Evolutionary conservation across 2,329 filamentous ascomycete genomes (phyloP), one percentile per base, ranked within the genome.

Genomic region (Fusarium armeniacum): DNA sequence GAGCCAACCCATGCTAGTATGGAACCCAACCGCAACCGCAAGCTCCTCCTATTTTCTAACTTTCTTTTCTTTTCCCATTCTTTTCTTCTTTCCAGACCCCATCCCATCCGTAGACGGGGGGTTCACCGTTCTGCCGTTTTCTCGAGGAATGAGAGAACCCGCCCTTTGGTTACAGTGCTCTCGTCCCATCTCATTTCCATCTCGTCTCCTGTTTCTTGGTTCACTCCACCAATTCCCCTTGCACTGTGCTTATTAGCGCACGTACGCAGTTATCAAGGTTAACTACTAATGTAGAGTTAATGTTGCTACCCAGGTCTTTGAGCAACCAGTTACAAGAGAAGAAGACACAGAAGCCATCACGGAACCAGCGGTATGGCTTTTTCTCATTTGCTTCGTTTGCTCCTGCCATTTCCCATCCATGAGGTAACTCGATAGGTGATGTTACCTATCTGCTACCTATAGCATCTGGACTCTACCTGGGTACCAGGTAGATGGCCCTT

Each of bases 291-390:
- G n/a, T 22, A 64, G 43, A 64, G 40, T 65, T 49, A 30, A 46
- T 65, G 41, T 36, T 65, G 53, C 44, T 65, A 65, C 30, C 61
- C 38, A 66, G 62, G 33, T 20, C 35, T 36, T 66, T 65, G 62
- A 61, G 49, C 46, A 41, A 55, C 63, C 56, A 54, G 55, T 66
- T 22, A 33, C 35, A 50, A 50, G 49, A 47, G 54, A 66, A 55
- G 40, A 46, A n/a, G 30, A n/a, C 45, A 43, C 41, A 50, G 47
- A 24, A 24, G 28, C 28, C 26, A 41, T 50, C 22, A 43, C 28
- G 60, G 20, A 47, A 60, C 59, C 60, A 60, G 40, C 53, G 53
- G 46, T 46, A 66, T 41, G 44, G 62, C 41, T 47, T 16, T 33
- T 26, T 35, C 20, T 22, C 24, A 33, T 38, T 62, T 58, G 47